Percentiles rank a stretch among this genome's conserved stretches.
phyloP scores from a whole-genome alignment of 139 green algal species.

The Chlamydomonas incerta region DNA sequence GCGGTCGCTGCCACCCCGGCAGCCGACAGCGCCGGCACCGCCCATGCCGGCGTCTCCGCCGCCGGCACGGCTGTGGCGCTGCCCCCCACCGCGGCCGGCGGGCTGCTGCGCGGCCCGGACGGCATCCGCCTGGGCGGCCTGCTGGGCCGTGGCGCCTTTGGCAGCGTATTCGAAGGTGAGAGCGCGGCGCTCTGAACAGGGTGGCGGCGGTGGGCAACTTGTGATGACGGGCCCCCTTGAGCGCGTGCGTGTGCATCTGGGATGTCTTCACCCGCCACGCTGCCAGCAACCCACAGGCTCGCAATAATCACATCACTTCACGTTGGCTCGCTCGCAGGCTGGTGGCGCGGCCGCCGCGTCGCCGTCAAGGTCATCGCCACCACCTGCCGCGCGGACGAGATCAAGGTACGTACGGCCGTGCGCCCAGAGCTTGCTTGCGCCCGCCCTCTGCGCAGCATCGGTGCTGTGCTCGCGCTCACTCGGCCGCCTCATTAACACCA shows the following conservation, averaged over 20 bases:
- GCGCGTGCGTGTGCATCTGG: too few relatives aligned
- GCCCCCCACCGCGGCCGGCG: neutral
- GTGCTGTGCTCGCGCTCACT: too few relatives aligned
- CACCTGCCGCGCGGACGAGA: conserved; percentile 6
- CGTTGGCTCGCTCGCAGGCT: too few relatives aligned
- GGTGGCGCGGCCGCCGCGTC: conserved; percentile 46
- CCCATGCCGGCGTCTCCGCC: neutral
- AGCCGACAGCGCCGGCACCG: neutral
- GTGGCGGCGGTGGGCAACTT: too few relatives aligned
- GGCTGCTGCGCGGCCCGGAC: conserved; percentile 6
- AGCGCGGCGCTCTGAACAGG: neutral
- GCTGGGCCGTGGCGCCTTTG: conserved; percentile 49
- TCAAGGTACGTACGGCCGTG: neutral
- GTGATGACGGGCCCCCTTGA: too few relatives aligned
- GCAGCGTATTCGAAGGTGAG: conserved; percentile 44
- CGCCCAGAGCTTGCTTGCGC: neutral
- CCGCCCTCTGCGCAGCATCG: too few relatives aligned
- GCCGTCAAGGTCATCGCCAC: conserved; percentile 48
- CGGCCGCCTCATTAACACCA: too few relatives aligned
- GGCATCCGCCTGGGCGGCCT: conserved; percentile 36
- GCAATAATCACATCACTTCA: too few relatives aligned
- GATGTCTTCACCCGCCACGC: too few relatives aligned
- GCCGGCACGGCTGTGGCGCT: neutral
- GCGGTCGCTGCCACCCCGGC: neutral
- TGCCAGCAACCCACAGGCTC: too few relatives aligned